Conservation (phyloP, 2,329 filamentous ascomycete genomes). For the Herpotrichia juniperi region DNA sequence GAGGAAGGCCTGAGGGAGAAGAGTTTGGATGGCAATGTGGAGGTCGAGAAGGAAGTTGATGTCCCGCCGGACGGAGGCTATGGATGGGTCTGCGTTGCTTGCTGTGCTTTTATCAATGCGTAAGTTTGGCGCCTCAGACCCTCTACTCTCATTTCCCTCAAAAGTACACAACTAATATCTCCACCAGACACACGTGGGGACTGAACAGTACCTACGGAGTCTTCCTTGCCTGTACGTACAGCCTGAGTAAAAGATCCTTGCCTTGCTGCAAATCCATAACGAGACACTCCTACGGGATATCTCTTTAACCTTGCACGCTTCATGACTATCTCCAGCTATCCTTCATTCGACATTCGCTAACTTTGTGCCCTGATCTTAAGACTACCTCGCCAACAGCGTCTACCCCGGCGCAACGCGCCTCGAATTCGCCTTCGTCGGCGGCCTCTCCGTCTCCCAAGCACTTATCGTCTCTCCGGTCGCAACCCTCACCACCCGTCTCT, state of each 20-base stretch:
- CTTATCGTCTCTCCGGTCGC: slow-evolving; percentile 72
- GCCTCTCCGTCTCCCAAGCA: slow-evolving; percentile 69
- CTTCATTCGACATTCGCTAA: no score
- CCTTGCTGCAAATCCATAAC: no score
- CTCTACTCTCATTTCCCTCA: not conserved
- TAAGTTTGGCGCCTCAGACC: slow-evolving; percentile 25
- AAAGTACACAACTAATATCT: slow-evolving; percentile 14
- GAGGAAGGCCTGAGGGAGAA: slow-evolving; percentile 5
- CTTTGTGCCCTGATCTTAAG: no score
- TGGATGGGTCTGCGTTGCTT: slow-evolving; percentile 61
- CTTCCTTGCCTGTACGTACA: slow-evolving; percentile 73
- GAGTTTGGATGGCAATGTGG: slow-evolving; percentile 2
- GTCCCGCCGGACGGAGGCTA: slow-evolving; percentile 67
- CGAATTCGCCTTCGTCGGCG: slow-evolving; percentile 79
- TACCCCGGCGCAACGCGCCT: slow-evolving; percentile 69
- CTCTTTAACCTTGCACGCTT: no score
- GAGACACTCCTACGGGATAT: no score
- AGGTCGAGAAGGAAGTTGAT: slow-evolving; percentile 31
- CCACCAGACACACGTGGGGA: slow-evolving; percentile 71
- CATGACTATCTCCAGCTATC: no score
- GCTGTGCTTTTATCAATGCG: slow-evolving; percentile 40
- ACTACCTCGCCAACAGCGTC: slow-evolving; percentile 68
- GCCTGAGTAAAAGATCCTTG: no score
- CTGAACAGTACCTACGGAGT: slow-evolving; percentile 75
- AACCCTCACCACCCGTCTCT: slow-evolving; percentile 64